Evolutionary conservation across 2,329 filamentous ascomycete genomes (phyloP).

Genomic region (Didymella lethalis): DNA sequence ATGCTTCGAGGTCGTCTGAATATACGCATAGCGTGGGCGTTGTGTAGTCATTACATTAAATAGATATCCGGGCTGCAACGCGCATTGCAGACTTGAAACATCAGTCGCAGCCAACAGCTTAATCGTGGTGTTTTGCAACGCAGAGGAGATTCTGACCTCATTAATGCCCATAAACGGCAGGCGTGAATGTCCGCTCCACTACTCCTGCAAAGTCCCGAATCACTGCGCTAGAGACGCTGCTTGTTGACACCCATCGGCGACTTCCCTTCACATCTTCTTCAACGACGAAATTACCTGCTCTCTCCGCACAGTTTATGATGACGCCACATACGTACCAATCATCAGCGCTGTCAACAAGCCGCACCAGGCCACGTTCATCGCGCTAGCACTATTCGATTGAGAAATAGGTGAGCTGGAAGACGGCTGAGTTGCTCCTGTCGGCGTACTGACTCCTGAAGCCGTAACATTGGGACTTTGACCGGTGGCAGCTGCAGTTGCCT

Average conservation of each 20-base stretch:
- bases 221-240: neutral
- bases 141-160: neutral
- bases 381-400: neutral
- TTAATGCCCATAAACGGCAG: neutral
- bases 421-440: neutral
- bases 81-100: neutral
- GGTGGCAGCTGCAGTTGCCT: neutral
- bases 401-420: neutral
- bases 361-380: neutral
- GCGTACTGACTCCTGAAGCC: neutral
- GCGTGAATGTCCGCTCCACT: neutral
- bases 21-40: slow-evolving; percentile 1
- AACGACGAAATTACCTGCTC: neutral
- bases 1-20: neutral
- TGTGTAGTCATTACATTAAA: neutral
- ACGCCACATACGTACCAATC: neutral
- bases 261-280: neutral
- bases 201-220: neutral
- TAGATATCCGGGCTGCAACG: neutral
- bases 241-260: neutral
- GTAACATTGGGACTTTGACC: neutral
- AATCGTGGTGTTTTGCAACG: too few species aligned
- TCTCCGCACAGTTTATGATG: neutral
- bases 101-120: neutral
- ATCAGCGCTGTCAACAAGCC: neutral